Conservation (phyloP, 345 rosid species). For the Citrus cavaleriei region DNA sequence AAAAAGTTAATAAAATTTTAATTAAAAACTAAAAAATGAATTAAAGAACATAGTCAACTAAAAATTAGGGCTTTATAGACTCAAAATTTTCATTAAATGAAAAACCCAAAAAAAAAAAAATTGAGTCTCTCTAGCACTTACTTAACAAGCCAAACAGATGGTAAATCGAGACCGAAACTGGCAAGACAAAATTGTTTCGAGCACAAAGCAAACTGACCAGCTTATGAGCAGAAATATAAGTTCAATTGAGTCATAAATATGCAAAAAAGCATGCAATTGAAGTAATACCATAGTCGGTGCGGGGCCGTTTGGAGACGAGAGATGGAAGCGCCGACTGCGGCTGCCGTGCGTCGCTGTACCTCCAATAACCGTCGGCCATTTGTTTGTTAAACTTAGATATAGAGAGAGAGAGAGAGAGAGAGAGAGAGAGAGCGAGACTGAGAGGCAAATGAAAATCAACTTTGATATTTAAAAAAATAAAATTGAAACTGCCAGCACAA, state of each 20-base stretch:
- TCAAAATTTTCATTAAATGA: not conserved
- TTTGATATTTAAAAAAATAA: not conserved
- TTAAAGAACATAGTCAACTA: not conserved
- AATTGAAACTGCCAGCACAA: too few species aligned
- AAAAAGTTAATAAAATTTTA: not conserved
- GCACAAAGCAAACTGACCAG: not conserved
- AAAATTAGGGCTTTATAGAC: not conserved
- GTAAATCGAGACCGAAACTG: not conserved
- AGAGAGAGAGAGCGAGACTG: not conserved
- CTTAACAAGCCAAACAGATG: not conserved
- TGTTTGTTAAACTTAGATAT: not conserved
- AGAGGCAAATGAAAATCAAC: not conserved
- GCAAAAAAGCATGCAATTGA: not conserved
- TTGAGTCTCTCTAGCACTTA: not conserved
- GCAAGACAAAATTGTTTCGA: not conserved
- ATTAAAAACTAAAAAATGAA: not conserved
- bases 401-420: not conserved
- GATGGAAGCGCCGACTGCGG: conserved; percentile 29
- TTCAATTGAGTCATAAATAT: not conserved
- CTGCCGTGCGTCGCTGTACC: conserved; percentile 37
- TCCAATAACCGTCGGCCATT: conserved; percentile 61
- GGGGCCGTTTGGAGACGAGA: conserved; percentile 47
- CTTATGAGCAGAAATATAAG: not conserved
- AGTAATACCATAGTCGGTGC: conserved; percentile 39
- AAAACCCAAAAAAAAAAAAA: too few species aligned